Evolutionary conservation across 306 rosid species (phyloP).

Genomic region (Dryas alaskensis): DNA sequence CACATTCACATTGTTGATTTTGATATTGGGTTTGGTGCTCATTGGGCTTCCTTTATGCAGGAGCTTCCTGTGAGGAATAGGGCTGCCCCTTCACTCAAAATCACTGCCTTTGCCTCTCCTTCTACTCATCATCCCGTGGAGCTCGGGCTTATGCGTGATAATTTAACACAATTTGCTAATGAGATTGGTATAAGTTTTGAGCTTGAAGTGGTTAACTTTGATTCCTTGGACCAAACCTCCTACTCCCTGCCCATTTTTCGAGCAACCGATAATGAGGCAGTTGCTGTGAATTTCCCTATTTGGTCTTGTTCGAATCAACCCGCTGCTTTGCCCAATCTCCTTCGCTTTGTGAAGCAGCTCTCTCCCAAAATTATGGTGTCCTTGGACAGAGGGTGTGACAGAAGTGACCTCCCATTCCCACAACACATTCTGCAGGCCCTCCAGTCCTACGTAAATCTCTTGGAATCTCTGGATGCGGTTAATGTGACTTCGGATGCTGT

Average conservation of each 20-base stretch:
- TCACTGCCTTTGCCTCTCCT: conserved; percentile 47
- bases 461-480: conserved; percentile 43
- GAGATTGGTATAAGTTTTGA: conserved; percentile 41
- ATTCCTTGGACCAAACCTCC: conserved; percentile 31
- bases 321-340: conserved; percentile 34
- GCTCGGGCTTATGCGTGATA: conserved; percentile 40
- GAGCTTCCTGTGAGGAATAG: conserved; percentile 37
- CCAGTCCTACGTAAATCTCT: conserved; percentile 35
- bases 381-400: conserved; percentile 41
- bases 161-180: conserved; percentile 39
- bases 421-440: conserved; percentile 46
- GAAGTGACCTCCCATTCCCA: conserved; percentile 43
- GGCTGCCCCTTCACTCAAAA: conserved; percentile 35
- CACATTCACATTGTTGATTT: conserved; percentile 49
- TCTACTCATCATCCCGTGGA: conserved; percentile 38
- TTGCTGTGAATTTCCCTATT: conserved; percentile 47
- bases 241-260: conserved; percentile 30
- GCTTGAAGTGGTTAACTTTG: conserved; percentile 43
- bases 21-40: conserved; percentile 50
- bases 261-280: conserved; percentile 30
- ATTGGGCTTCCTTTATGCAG: conserved; percentile 53
- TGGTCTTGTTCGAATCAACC: conserved; percentile 38
- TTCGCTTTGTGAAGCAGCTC: conserved; percentile 40
- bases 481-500: conserved; percentile 36
- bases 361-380: conserved; percentile 46